These are phyloP conservation scores for Globisporangium radiosum DNA, from an alignment of 352 stramenopile genomes.

Conservation along the genomic window DNA sequence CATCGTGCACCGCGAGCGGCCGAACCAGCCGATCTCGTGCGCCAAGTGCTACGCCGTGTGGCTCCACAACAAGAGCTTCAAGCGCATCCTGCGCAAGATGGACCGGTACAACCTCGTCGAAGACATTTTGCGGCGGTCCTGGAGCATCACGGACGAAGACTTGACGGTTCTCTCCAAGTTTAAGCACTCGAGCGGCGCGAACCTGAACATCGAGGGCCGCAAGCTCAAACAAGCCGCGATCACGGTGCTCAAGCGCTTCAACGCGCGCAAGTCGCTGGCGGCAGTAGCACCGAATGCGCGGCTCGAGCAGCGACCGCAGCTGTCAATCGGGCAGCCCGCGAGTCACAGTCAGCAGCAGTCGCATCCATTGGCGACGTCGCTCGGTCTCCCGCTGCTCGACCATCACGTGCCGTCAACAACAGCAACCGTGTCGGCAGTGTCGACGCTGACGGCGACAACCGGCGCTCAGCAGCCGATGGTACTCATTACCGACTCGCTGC, in stretches of 20 bases:
- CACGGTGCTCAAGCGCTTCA: constrained; percentile 31
- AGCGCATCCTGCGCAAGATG: constrained; percentile 65
- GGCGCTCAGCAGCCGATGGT: neutral
- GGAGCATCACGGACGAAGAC: constrained; percentile 40
- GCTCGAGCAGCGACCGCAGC: neutral
- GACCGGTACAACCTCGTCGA: constrained; percentile 54
- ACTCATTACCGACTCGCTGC: neutral
- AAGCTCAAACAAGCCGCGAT: constrained; percentile 55
- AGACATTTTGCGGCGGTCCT: constrained; percentile 47
- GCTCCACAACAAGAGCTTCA: constrained; percentile 62
- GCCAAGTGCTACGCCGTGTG: constrained; percentile 48
- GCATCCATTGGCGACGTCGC: neutral
- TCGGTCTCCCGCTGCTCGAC: constrained; percentile 10
- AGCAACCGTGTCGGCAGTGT: too few relatives aligned
- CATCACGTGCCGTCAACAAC: neutral
- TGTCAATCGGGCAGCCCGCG: neutral
- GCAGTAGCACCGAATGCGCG: neutral
- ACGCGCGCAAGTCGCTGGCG: constrained; percentile 9
- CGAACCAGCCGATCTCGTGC: constrained; percentile 41
- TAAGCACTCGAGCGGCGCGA: constrained; percentile 51
- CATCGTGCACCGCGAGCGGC: constrained; percentile 38
- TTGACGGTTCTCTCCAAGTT: constrained; percentile 47
- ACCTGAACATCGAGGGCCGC: constrained; percentile 52
- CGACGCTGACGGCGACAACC: neutral
- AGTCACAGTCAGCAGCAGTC: constrained; percentile 1